Evolutionary conservation across 306 rosid genomes (phyloP), one percentile per base, ranked within the genome.

Genomic region (Malus domestica): DNA sequence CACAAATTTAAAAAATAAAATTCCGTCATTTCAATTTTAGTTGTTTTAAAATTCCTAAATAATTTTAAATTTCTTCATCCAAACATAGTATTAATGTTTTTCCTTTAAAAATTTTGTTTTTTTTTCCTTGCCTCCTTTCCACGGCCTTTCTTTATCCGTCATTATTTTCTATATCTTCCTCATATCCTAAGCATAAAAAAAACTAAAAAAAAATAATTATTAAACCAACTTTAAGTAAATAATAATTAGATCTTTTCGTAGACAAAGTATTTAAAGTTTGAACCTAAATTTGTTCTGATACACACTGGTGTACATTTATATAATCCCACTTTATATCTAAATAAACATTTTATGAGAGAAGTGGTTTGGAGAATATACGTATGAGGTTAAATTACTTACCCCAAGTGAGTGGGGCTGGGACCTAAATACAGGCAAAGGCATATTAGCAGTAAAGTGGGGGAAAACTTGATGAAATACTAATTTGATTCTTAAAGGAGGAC

Each of bases 241-340:
- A 69, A 51, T 49, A 52, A 54, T 49, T 62, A 35, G 14, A 80
- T 74, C 68, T 71, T 60, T 51, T 20, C 42, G 46, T 33, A 35
- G 72, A 60, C 58, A 63, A 73, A 78, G 51, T 42, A 80, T 79
- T 68, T 75, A 61, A 72, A 81, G 35, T 85, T 82, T 57, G 35
- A 70, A 82, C 88, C 68, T 87, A 83, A 85, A 79, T 77, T 77
- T 83, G 71, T 75, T 42, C 70, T 81, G 73, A 30, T 67, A 13
- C 63, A 25, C 60, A 25, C 60, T 10, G 27, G 27, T 58, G 54
- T 58, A 22, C 63, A 45, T 40, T 54, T 14, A 15, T 18, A 40
- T 40, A 23, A 18, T 68, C n/a, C 29, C 49, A 13, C n/a, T 59
- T 59, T 68, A 18, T 74, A 18, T 14, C 70, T 77, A 73, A 75